A percentile compares a stretch with the other conserved stretches of the same genome.
phyloP scores from a whole-genome alignment of 768 basidiomycete species.

The Grammothele lineata region DNA sequence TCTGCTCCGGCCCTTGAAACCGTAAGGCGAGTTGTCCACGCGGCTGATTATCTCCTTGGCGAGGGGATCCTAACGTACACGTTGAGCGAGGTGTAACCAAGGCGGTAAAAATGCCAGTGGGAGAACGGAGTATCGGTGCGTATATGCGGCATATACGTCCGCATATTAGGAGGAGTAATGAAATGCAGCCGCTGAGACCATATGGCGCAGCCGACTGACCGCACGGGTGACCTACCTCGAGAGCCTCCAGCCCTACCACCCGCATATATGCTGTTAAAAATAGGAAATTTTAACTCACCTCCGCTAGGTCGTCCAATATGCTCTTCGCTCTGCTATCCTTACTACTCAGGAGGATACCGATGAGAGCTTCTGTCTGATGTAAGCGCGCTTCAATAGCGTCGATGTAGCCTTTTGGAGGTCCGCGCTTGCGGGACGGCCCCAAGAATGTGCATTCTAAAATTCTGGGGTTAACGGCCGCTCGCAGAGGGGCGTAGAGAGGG shows the following conservation, averaged over 20 bases:
- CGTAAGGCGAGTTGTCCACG: constrained; percentile 79
- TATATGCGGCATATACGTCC: too few relatives aligned
- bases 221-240: not conserved
- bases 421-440: constrained; percentile 77
- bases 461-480: too few relatives aligned
- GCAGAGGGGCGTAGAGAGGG: not conserved
- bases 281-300: constrained; percentile 21
- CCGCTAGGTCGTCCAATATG: constrained; percentile 35
- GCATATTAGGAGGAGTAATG: too few relatives aligned
- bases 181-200: too few relatives aligned
- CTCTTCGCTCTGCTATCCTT: constrained; percentile 32
- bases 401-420: constrained; percentile 92
- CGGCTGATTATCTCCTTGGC: constrained; percentile 78
- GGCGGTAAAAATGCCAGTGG: too few relatives aligned
- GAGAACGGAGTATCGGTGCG: too few relatives aligned
- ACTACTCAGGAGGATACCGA: constrained; percentile 72
- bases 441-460: constrained; percentile 81
- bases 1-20: constrained; percentile 62
- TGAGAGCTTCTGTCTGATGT: constrained; percentile 86
- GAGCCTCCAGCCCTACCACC: too few relatives aligned
- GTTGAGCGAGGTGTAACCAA: too few relatives aligned
- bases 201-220: too few relatives aligned
- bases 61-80: constrained; percentile 65
- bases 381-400: constrained; percentile 89
- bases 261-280: too few relatives aligned